A percentile compares a stretch with the other conserved stretches of the same genome.
Evolutionary conservation across 2,329 filamentous ascomycete species (phyloP).

Genomic region (Parastagonospora avenae): DNA sequence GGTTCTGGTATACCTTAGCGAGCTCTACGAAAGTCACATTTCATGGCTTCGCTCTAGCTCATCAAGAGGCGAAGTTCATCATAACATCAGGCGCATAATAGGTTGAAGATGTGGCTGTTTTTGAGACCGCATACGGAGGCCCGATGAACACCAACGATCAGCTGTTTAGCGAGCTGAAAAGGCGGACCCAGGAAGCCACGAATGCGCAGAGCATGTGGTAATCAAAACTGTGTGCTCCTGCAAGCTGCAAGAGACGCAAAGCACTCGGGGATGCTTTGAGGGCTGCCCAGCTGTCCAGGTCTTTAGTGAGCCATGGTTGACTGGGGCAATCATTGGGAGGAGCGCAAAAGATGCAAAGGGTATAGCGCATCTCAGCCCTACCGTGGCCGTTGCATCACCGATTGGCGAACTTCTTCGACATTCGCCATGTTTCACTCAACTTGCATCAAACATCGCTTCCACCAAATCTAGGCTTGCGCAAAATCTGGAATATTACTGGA

Average conservation of each 20-base stretch:
- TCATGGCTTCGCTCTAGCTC: not conserved
- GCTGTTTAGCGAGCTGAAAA: not conserved
- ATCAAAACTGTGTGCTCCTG: not conserved
- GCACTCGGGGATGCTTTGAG: no score
- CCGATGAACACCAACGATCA: not conserved
- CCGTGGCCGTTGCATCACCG: not conserved
- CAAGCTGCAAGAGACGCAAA: no score
- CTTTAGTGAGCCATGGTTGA: not conserved
- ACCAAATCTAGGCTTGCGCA: no score
- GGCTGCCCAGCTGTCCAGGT: no score
- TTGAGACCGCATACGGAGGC: no score
- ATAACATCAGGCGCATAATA: not conserved
- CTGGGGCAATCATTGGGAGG: not conserved
- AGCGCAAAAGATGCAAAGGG: not conserved
- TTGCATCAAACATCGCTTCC: no score
- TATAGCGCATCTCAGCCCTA: not conserved
- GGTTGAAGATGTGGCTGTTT: no score
- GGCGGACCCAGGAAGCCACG: not conserved
- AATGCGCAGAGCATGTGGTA: not conserved
- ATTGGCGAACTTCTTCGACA: no score
- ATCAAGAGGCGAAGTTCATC: no score
- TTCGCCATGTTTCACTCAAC: no score
- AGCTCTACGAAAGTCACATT: not conserved
- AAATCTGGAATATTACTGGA: no score
- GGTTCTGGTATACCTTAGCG: conserved; percentile 15